Evolutionary conservation across 768 basidiomycete species (phyloP).

Genomic region (Tulasnella sp.): DNA sequence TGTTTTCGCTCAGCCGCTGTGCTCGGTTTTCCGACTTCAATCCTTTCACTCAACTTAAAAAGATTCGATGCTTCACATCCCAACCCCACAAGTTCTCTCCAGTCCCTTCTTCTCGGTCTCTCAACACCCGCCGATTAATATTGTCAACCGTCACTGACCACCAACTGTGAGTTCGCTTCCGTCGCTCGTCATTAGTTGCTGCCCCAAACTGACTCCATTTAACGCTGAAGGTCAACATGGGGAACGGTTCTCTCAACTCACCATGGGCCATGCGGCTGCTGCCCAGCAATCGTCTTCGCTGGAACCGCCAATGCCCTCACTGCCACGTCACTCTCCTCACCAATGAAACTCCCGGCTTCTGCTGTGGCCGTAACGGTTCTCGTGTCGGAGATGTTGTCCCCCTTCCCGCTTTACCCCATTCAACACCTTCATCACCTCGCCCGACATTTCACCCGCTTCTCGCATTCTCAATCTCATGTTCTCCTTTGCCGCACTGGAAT

Average conservation of each 20-base stretch:
- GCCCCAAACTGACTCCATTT: not conserved
- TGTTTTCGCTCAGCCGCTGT: too few relatives aligned
- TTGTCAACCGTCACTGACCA: too few relatives aligned
- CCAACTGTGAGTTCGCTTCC: too few relatives aligned
- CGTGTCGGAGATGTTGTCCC: constrained; percentile 24
- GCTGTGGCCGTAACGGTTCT: constrained; percentile 30
- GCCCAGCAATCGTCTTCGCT: not conserved
- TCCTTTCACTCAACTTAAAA: too few relatives aligned
- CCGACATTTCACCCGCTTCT: constrained; percentile 27
- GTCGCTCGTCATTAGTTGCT: too few relatives aligned
- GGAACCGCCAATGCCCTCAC: constrained; percentile 22
- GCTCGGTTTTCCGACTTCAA: too few relatives aligned
- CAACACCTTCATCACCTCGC: constrained; percentile 27
- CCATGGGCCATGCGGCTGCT: not conserved
- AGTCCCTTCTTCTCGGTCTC: too few relatives aligned
- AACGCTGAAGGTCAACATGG: not conserved
- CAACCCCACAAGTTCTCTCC: too few relatives aligned
- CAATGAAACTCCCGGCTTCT: constrained; percentile 31
- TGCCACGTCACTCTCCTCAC: constrained; percentile 30
- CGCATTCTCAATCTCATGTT: constrained; percentile 30
- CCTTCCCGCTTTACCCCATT: constrained; percentile 29
- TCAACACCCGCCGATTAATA: too few relatives aligned
- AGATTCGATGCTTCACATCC: too few relatives aligned
- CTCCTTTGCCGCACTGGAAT: constrained; percentile 32
- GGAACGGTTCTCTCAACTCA: too few relatives aligned